phyloP scores from a whole-genome alignment of 352 stramenopile genomes.

The Peronosclerospora sorghi region DNA sequence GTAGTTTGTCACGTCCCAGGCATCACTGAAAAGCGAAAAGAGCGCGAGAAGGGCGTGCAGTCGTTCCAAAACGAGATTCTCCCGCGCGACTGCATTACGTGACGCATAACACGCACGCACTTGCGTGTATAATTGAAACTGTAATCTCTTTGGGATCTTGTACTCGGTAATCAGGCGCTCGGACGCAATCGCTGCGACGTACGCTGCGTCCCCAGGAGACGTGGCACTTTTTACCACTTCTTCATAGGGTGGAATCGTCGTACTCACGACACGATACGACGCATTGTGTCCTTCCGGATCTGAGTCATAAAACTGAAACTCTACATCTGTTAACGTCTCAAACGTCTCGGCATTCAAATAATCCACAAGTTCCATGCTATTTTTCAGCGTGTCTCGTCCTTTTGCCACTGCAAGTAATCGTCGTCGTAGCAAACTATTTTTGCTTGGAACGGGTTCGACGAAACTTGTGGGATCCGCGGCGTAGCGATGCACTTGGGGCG shows the following conservation, averaged over 20 bases:
- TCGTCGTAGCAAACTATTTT: slow-evolving; percentile 35
- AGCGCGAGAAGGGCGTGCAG: slow-evolving; percentile 58
- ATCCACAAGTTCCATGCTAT: slow-evolving; percentile 54
- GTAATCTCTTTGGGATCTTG: slow-evolving; percentile 46
- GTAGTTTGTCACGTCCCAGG: slow-evolving; percentile 65
- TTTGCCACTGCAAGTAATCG: slow-evolving; percentile 45
- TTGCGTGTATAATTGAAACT: slow-evolving; percentile 63
- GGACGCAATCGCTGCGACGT: slow-evolving; percentile 30
- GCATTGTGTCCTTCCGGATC: slow-evolving; percentile 13
- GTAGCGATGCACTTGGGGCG: slow-evolving; percentile 57
- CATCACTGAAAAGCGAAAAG: slow-evolving; percentile 68
- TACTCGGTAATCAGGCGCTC: slow-evolving; percentile 43
- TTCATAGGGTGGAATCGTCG: slow-evolving; percentile 27
- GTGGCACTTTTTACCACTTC: slow-evolving; percentile 14
- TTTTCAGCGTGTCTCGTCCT: slow-evolving; percentile 30
- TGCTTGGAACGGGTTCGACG: slow-evolving; percentile 25
- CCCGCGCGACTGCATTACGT: slow-evolving; percentile 18
- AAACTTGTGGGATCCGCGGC: slow-evolving; percentile 41
- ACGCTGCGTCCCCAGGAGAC: slow-evolving; percentile 15
- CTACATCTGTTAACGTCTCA: slow-evolving; percentile 1
- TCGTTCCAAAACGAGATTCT: slow-evolving; percentile 54
- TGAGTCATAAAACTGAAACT: slow-evolving; percentile 68
- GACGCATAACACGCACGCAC: slow-evolving; percentile 39
- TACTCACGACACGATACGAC: slow-evolving; percentile 23
- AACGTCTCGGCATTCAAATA: slow-evolving; percentile 25